Percentiles rank a stretch among this genome's conserved stretches.
phyloP scores from a whole-genome alignment of 495 filamentous ascomycete genomes.

The Aspergillus nidulans region DNA sequence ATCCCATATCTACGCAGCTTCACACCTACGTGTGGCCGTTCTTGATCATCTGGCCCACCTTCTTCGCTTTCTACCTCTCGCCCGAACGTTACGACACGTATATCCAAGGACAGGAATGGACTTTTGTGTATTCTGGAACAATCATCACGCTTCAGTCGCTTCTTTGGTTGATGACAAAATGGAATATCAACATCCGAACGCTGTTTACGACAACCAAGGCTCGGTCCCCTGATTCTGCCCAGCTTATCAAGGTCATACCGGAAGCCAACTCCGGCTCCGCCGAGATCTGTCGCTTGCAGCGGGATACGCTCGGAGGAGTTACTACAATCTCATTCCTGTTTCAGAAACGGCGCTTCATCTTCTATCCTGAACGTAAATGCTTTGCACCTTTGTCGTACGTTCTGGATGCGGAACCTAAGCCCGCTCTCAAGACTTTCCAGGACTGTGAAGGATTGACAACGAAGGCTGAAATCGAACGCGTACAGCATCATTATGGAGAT shows the following conservation, averaged over 20 bases:
- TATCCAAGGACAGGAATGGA: conserved; percentile 90
- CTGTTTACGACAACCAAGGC: conserved; percentile 75
- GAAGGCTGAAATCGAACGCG: conserved; percentile 64
- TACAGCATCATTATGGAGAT: conserved; percentile 89
- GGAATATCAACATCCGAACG: conserved; percentile 83
- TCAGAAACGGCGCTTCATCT: conserved; percentile 96
- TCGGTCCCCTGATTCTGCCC: conserved; percentile 68
- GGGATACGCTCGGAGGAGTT: conserved; percentile 68
- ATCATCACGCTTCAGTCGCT: conserved; percentile 87
- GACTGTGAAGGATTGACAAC: conserved; percentile 65
- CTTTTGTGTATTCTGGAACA: conserved; percentile 83
- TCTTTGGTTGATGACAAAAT: conserved; percentile 93
- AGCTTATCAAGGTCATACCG: conserved; percentile 90
- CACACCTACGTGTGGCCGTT: conserved; percentile 95
- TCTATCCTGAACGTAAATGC: conserved; percentile 57
- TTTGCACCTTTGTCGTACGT: conserved; percentile 83
- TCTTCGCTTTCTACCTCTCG: conserved; percentile 80
- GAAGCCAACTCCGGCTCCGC: conserved; percentile 81
- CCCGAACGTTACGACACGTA: conserved; percentile 81
- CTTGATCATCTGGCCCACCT: conserved; percentile 80
- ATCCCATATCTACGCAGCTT: conserved; percentile 73
- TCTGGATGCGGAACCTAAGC: conserved; percentile 80
- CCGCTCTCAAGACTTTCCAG: conserved; percentile 71
- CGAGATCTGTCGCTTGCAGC: conserved; percentile 77
- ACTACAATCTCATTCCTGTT: conserved; percentile 86